Base-by-base conservation (phyloP, 495 filamentous ascomycete genomes). In the Aspergillus haitiensis region DNA sequence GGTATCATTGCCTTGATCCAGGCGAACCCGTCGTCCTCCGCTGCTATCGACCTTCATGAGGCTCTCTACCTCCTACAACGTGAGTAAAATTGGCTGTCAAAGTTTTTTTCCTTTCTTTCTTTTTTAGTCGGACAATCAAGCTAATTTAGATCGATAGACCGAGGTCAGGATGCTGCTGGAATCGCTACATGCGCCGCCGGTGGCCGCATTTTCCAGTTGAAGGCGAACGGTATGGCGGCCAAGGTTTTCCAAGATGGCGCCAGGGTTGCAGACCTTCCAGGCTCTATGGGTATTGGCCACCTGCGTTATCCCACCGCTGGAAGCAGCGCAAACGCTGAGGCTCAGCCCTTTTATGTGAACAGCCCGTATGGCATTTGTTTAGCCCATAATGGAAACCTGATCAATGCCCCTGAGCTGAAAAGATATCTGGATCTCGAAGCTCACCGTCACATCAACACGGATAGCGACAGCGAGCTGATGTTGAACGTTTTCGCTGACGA, bases 361-460 rank as follows among this genome's bases (percentile, higher is more conserved):
- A 88, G 86, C 54, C 93, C 92, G 5, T 96, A 95, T 70, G 91
- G 92, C 42, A 82, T 87, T 60, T 82, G 73, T 65, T 77, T 86
- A 64, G 81, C 82, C 11, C 83, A 90, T 74, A 97, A 97, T 67
- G 94, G 94, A 35, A 98, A 98, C 72, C 80, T 98, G 45, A 93
- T 97, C 78, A 98, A 98, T 70, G 89, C 92, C n/a, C 81, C 82
- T 4, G 87, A 89, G 46, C 78, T 98, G 44, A 87, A 86, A 67
- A 72, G 76, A 58, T 92, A 86, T 68, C 83, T 98, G 40, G 94
- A 98, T 66, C 77, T 88, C 62, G 91, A 93, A 60, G 94, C 91
- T 6, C 93, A 95, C 73, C 82, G 94, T 64, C 94, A 98, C 70
- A 93, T 98, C 75, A 98, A 98, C 76, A 96, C 94, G 31, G 92